phyloP scores from a whole-genome alignment of 805 yeast species.

The Hanseniaspora valbyensis region DNA sequence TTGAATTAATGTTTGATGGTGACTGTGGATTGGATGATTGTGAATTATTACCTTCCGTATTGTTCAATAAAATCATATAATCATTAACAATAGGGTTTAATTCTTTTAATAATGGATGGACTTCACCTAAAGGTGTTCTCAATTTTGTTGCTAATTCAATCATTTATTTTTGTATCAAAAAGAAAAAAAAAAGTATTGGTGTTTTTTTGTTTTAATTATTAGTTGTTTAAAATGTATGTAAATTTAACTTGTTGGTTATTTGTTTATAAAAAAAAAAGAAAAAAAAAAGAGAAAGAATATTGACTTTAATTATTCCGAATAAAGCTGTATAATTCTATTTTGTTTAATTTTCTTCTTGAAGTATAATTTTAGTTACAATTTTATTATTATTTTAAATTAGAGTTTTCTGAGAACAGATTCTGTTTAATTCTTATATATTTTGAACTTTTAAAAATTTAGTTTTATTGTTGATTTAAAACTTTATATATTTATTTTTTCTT shows the following conservation, averaged over 20 bases:
- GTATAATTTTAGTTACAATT: too few relatives aligned
- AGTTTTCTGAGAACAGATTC: too few relatives aligned
- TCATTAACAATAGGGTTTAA: constrained; percentile 5
- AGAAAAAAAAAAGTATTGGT: constrained; percentile 15
- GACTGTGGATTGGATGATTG: background rate
- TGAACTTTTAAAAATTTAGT: too few relatives aligned
- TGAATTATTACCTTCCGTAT: background rate
- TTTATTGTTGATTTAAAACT: too few relatives aligned
- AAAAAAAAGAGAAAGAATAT: background rate
- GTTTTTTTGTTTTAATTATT: constrained; percentile 15
- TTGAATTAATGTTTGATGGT: background rate
- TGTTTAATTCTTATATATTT: too few relatives aligned
- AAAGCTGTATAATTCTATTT: background rate
- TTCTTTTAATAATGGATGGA: constrained; percentile 23
- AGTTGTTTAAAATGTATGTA: too few relatives aligned
- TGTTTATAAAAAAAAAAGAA: background rate
- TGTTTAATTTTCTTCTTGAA: too few relatives aligned
- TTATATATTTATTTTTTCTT: too few relatives aligned
- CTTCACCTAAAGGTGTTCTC: constrained; percentile 24
- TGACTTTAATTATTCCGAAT: background rate
- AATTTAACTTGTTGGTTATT: too few relatives aligned
- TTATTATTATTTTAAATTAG: too few relatives aligned
- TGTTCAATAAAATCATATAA: constrained; percentile 6
- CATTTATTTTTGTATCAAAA: constrained; percentile 23
- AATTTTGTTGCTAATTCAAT: constrained; percentile 25